These are phyloP conservation scores for Globisporangium abappressorium DNA, from an alignment of 352 stramenopile species.

Conservation along the genomic window DNA sequence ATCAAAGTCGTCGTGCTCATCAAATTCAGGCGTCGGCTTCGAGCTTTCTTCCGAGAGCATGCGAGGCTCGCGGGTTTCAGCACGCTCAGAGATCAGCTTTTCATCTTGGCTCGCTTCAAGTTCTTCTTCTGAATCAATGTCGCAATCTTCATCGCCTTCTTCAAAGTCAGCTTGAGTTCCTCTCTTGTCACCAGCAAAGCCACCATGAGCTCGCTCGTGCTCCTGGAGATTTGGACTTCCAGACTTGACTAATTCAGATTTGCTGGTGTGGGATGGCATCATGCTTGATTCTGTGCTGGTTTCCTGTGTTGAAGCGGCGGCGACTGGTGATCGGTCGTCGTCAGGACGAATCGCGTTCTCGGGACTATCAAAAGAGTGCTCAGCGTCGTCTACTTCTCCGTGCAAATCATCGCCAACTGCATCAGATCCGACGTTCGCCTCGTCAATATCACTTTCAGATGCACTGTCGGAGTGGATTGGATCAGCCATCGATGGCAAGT, in stretches of 20 bases:
- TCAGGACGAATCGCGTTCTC: not conserved
- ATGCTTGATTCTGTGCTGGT: not conserved
- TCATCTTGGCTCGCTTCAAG: not conserved
- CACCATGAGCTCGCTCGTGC: not conserved
- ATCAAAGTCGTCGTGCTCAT: not conserved
- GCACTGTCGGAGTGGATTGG: not conserved
- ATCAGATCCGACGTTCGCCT: not conserved
- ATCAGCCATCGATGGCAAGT: not conserved
- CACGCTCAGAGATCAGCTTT: not conserved
- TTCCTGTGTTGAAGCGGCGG: not conserved
- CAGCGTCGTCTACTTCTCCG: not conserved
- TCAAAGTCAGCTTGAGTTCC: slow-evolving; percentile 32
- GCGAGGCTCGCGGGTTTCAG: not conserved
- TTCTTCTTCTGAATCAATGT: slow-evolving; percentile 12
- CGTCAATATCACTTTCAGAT: not conserved
- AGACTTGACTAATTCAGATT: not conserved
- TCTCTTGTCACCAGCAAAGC: slow-evolving; percentile 14
- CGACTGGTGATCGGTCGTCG: not conserved
- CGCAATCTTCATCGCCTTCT: slow-evolving; percentile 21
- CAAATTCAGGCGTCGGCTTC: not conserved
- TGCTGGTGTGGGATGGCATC: not conserved
- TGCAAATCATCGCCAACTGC: not conserved
- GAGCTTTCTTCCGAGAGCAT: not conserved
- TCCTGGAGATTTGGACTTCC: not conserved
- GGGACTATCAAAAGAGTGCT: not conserved